A percentile compares a stretch with the other conserved stretches of the same genome.
phyloP scores from a whole-genome alignment of 352 stramenopile species.

The Phytophthora cajani region DNA sequence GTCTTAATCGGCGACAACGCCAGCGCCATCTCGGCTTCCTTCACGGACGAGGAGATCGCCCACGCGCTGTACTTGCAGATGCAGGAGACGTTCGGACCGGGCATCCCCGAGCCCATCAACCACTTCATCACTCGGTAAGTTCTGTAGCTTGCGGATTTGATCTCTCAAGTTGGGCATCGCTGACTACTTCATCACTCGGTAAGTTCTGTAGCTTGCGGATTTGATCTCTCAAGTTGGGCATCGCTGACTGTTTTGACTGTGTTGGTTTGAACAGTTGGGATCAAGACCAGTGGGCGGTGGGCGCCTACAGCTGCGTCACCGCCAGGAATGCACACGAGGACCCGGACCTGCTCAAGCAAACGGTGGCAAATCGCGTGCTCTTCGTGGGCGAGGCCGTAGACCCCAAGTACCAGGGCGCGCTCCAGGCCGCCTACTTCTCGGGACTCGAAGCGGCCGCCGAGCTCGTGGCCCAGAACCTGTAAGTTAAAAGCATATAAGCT shows the following conservation, averaged over 20 bases:
- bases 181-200: slow-evolving; percentile 64
- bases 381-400: slow-evolving; percentile 80
- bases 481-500: slow-evolving; percentile 13
- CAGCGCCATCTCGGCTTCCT: slow-evolving; percentile 45
- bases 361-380: slow-evolving; percentile 52
- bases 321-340: slow-evolving; percentile 60
- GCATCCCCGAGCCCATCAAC: slow-evolving; percentile 43
- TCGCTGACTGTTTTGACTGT: slow-evolving; percentile 6
- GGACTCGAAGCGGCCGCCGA: slow-evolving; percentile 38
- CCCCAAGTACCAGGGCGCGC: slow-evolving; percentile 72
- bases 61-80: slow-evolving; percentile 57
- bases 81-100: slow-evolving; percentile 50
- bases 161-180: background rate
- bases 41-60: slow-evolving; percentile 60
- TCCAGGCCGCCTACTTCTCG: slow-evolving; percentile 75
- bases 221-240: no score
- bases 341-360: slow-evolving; percentile 59
- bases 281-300: slow-evolving; percentile 60
- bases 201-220: slow-evolving; percentile 52
- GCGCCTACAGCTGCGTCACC: slow-evolving; percentile 75
- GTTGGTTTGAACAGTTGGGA: slow-evolving; percentile 52
- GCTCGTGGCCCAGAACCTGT: slow-evolving; percentile 22
- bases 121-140: slow-evolving; percentile 67
- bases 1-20: slow-evolving; percentile 65
- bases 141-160: slow-evolving; percentile 48